Conservation (phyloP, 2,329 filamentous ascomycete species). For the Fusarium subtropicale region DNA sequence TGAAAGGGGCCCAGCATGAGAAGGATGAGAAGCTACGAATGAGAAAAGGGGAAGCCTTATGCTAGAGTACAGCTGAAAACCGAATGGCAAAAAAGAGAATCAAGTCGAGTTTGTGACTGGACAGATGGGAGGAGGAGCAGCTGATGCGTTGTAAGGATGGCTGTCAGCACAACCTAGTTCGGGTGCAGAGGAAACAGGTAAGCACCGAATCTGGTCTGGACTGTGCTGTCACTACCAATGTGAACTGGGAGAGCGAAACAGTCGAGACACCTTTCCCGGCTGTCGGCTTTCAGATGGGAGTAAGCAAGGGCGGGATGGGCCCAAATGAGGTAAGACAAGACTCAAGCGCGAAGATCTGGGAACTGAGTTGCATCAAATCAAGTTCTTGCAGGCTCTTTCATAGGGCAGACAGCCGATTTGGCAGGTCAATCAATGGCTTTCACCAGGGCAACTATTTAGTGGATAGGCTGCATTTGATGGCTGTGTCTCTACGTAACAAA, state of each 20-base stretch:
- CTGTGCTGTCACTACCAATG: conserved; percentile 6
- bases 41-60: conserved; percentile 24
- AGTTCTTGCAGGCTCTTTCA: conserved; percentile 18
- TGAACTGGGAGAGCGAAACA: background rate
- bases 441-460: conserved; percentile 12
- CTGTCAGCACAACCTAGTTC: conserved; percentile 29
- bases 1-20: conserved; percentile 17
- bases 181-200: conserved; percentile 13
- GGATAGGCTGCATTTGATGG: conserved; percentile 5
- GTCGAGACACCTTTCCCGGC: conserved; percentile 32
- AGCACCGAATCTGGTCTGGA: conserved; percentile 20
- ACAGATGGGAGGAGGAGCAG: conserved; percentile 20
- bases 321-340: conserved; percentile 44
- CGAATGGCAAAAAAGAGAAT: conserved; percentile 22
- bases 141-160: conserved; percentile 26
- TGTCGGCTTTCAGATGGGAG: conserved; percentile 27
- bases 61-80: conserved; percentile 25
- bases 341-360: conserved; percentile 34
- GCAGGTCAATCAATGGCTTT: conserved; percentile 19
- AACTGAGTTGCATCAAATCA: conserved; percentile 26
- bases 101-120: conserved; percentile 20
- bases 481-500: conserved; percentile 6
- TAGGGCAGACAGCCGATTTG: conserved; percentile 31
- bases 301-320: conserved; percentile 13
- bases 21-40: conserved; percentile 13